Evolutionary conservation across 257 asterid genomes (phyloP), one percentile per base, ranked within the genome.

Genomic region (Solanum rostratum): DNA sequence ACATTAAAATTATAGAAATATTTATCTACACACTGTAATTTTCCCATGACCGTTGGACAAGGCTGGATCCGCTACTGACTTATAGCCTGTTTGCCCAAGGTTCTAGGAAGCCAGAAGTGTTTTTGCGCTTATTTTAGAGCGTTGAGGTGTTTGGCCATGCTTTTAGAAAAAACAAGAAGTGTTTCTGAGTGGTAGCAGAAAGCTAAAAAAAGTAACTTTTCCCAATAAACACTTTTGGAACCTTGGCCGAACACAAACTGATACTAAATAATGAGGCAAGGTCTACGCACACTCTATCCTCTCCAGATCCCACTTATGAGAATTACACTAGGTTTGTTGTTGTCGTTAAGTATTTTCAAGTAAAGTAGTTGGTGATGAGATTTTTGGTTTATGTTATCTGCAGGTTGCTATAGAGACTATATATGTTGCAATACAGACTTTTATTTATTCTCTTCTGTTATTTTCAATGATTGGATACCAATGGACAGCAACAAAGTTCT

Each of bases 391-490:
- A 10, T 80, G 69, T 85, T 57, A 19, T 39, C 39, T 81, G 80
- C 87, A 94, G 97, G 97, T 91, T 70, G 96, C 97, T 0, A 90
- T 94, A 83, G 98, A 94, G 92, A 92, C 97, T 14, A 82, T 92
- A 33, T 94, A 94, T 65, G 97, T 93, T 9, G 94, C 93, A 7
- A 87, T 94, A 24, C 98, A 94, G 86, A 92, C 98, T 0, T 49
- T 94, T 3, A 16, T 81, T 7, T 94, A 94, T 87, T 86, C 93
- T 53, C 89, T 93, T n/a, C 89, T 94, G 55, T 88, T 94, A 27
- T 94, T 90, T 91, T 88, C 97, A 43, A 94, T 94, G 98, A 94
- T 94, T 80, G 98, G 97, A 86, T 94, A 78, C 60, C 81, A 93
- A 0, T 92, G 98, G 98, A 92, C 95, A 0, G 90, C 87, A 19